Evolutionary conservation across 1,284 basidiomycete genomes (phyloP).

Genomic region (Vanrija humicola): DNA sequence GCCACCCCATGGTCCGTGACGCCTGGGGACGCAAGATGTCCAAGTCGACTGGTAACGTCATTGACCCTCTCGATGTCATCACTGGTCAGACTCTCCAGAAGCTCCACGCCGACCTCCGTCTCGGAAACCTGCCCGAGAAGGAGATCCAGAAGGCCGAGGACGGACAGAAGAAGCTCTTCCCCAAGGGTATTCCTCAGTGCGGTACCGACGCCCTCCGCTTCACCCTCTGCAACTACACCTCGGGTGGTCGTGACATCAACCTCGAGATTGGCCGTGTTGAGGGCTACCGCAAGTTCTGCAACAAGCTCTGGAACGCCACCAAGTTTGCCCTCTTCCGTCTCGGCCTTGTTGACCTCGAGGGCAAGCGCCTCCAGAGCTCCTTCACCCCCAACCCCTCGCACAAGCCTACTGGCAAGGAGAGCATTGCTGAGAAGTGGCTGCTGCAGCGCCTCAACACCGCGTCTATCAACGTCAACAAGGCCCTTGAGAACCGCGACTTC

Average conservation of each 20-base stretch:
- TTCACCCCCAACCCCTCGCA: conserved; percentile 70
- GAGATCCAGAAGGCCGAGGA: conserved; percentile 87
- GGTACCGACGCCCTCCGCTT: conserved; percentile 96
- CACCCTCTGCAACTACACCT: conserved; percentile 88
- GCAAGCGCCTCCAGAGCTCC: conserved; percentile 51
- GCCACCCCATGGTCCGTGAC: conserved; percentile 98
- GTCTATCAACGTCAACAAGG: conserved; percentile 68
- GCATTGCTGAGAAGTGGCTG: conserved; percentile 92
- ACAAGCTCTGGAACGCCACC: conserved; percentile 99
- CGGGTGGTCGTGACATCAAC: conserved; percentile 87
- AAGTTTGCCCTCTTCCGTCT: conserved; percentile 97
- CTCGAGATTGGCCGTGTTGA: conserved; percentile 96
- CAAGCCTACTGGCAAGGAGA: conserved; percentile 82
- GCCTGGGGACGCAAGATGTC: conserved; percentile 99
- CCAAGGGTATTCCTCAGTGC: conserved; percentile 98
- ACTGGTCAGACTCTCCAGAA: conserved; percentile 76
- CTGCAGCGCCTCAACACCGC: conserved; percentile 89
- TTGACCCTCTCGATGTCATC: conserved; percentile 96
- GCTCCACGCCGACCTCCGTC: conserved; percentile 81
- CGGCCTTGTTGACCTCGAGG: conserved; percentile 54
- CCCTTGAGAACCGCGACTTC: conserved; percentile 80
- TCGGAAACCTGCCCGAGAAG: conserved; percentile 91
- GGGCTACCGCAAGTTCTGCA: conserved; percentile 99
- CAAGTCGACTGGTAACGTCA: conserved; percentile 96
- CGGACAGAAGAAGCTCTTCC: conserved; percentile 99